Base-by-base conservation (phyloP, 306 rosid genomes). In the Begonia loranthoides region DNA sequence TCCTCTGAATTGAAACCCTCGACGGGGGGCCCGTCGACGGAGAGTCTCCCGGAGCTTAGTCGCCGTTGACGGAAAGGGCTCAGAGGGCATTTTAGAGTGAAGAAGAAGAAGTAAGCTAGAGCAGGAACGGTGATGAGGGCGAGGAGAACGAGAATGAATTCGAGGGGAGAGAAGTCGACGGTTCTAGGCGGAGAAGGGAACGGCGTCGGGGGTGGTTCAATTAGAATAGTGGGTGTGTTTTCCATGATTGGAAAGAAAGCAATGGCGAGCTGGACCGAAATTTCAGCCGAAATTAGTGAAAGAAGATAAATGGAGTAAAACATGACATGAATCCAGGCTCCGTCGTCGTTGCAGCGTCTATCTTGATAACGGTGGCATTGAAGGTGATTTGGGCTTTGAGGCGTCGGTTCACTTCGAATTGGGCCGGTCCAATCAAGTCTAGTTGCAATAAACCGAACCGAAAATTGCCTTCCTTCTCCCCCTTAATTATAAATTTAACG, bases 51-150 rank as follows among this genome's bases (percentile, higher is more conserved):
- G 45, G 21, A 3, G 41, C 50, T 10, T 4, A 56, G 63, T 78
- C 46, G 62, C 1, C 47, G 58, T 4, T 59, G 62, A 28, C 70
- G 71, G 41, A 60, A 39, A 9, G 66, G 51, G 57, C 50, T 54
- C 0, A 63, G 69, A 13, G 88, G 79, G 63, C 80, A 83, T 38
- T 70, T 63, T 69, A 74, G 54, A 63, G 85, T 63, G 51, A 74
- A 80, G 66, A 83, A 65, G 79, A 67, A 68, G 22, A 82, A 51
- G 79, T 70, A 83, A 65, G 72, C 45, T 45, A 83, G 59, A 34
- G 80, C 85, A 1, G 94, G 94, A 70, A 83, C 68, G 45, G 83
- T 63, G 62, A 83, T 70, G 49, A 83, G 49, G 24, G 88, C 85
- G 24, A 83, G 10, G 22, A 83, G 69, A 6, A 76, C 85, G 54